Percentiles rank a stretch among this genome's conserved stretches.
Evolutionary conservation across 345 rosid genomes (phyloP).

Genomic region (Angophora floribunda): DNA sequence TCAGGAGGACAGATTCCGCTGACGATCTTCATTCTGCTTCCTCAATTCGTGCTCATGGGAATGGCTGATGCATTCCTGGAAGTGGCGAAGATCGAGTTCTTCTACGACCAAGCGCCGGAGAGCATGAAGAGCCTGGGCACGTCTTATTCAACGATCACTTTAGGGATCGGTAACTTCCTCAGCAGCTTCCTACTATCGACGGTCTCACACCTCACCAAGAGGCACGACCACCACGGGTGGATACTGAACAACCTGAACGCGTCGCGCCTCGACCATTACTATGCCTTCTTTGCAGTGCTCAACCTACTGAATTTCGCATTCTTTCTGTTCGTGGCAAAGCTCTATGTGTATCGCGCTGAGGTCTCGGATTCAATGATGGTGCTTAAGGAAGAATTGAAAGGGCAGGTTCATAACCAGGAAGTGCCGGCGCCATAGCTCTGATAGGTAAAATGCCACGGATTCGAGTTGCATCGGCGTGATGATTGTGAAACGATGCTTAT

Average conservation of each 20-base stretch:
- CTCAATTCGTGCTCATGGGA: slow-evolving; percentile 80
- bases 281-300: slow-evolving; percentile 55
- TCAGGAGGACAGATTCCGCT: slow-evolving; percentile 45
- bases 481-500: neutral
- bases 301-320: slow-evolving; percentile 45
- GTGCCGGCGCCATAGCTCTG: neutral
- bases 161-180: slow-evolving; percentile 62
- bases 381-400: slow-evolving; percentile 39
- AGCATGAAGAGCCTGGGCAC: slow-evolving; percentile 93
- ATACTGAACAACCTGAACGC: slow-evolving; percentile 65
- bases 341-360: slow-evolving; percentile 63
- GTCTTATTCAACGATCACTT: slow-evolving; percentile 38
- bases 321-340: slow-evolving; percentile 49
- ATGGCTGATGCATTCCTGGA: slow-evolving; percentile 65
- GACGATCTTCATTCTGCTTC: slow-evolving; percentile 60
- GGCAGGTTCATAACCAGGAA: slow-evolving; percentile 4
- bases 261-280: slow-evolving; percentile 66
- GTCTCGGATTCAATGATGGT: slow-evolving; percentile 50
- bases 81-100: slow-evolving; percentile 80
- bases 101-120: slow-evolving; percentile 92
- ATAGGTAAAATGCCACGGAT: neutral
- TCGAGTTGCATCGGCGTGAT: neutral
- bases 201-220: slow-evolving; percentile 39
- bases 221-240: slow-evolving; percentile 61
- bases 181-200: slow-evolving; percentile 66